These are phyloP conservation scores for Poterioochromonas sp. DNA, from an alignment of 352 stramenopile genomes.

Conservation along the genomic window DNA sequence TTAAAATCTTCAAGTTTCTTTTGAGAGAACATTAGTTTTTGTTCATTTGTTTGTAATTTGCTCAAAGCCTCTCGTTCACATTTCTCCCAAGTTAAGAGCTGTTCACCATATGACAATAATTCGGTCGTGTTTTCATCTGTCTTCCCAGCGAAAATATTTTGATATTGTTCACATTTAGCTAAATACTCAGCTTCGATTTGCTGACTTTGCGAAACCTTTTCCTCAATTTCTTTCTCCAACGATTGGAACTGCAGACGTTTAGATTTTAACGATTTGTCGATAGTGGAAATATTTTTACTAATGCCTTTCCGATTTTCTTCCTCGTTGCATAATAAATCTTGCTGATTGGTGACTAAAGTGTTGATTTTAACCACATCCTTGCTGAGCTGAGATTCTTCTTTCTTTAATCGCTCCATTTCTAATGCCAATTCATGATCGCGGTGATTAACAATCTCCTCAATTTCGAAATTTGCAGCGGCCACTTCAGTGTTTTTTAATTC, in stretches of 20 bases:
- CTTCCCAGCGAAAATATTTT: conserved; percentile 66
- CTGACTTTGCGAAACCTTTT: background rate
- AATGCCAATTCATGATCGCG: conserved; percentile 36
- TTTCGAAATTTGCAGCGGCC: background rate
- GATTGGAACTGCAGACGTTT: conserved; percentile 45
- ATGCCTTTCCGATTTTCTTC: conserved; percentile 49
- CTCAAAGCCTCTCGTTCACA: conserved; percentile 14
- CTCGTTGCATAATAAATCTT: conserved; percentile 50
- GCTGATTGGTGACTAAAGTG: conserved; percentile 60
- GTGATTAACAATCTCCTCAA: conserved; percentile 20
- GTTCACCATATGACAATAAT: conserved; percentile 54
- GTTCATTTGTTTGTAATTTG: conserved; percentile 1
- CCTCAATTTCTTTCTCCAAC: conserved; percentile 53
- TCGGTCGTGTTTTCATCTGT: conserved; percentile 16
- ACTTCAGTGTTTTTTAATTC: background rate
- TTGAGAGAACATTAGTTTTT: conserved; percentile 69
- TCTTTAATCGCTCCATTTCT: conserved; percentile 25
- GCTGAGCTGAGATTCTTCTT: conserved; percentile 52
- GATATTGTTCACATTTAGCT: conserved; percentile 56
- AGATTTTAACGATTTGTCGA: conserved; percentile 47
- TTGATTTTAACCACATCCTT: conserved; percentile 68
- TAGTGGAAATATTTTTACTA: conserved; percentile 38
- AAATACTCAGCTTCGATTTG: conserved; percentile 53
- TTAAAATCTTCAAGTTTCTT: conserved; percentile 83
- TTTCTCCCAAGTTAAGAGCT: conserved; percentile 49